A percentile compares a stretch with the other conserved stretches of the same genome.
phyloP scores from a whole-genome alignment of 495 filamentous ascomycete species.

The Lasiosphaeriaceae sp. region DNA sequence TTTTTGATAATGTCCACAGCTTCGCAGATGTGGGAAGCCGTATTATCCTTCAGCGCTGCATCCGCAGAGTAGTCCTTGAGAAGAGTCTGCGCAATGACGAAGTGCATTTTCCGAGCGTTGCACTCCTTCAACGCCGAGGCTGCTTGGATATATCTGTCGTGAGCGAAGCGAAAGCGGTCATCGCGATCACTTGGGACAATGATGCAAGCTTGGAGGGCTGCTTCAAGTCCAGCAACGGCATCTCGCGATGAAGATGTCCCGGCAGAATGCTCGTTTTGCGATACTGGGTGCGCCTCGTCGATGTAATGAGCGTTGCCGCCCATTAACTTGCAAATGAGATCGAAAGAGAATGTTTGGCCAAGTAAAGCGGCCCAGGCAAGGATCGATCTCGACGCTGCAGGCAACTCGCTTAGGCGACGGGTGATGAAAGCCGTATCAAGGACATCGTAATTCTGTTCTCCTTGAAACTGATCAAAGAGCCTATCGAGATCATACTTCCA shows the following conservation, averaged over 20 bases:
- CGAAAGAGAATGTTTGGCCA: slow-evolving; percentile 76
- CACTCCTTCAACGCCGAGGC: slow-evolving; percentile 66
- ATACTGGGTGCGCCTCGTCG: slow-evolving; percentile 32
- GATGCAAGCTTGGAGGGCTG: slow-evolving; percentile 70
- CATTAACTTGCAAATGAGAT: slow-evolving; percentile 71
- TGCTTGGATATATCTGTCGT: slow-evolving; percentile 79
- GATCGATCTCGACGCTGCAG: slow-evolving; percentile 65
- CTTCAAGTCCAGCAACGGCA: slow-evolving; percentile 71
- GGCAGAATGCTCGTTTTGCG: slow-evolving; percentile 10
- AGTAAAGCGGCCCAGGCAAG: slow-evolving; percentile 82
- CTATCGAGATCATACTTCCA: slow-evolving; percentile 85
- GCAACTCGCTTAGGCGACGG: slow-evolving; percentile 70
- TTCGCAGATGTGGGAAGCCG: slow-evolving; percentile 72
- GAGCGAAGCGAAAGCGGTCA: slow-evolving; percentile 70
- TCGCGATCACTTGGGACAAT: slow-evolving; percentile 72
- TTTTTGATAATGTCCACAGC: slow-evolving; percentile 67
- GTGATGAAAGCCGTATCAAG: slow-evolving; percentile 76
- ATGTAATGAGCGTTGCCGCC: slow-evolving; percentile 59
- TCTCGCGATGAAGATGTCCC: slow-evolving; percentile 12
- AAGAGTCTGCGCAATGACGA: slow-evolving; percentile 73
- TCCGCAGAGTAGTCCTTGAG: slow-evolving; percentile 63
- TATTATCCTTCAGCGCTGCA: slow-evolving; percentile 56
- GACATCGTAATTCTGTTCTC: slow-evolving; percentile 70
- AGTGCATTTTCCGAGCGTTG: slow-evolving; percentile 77
- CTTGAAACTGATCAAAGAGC: slow-evolving; percentile 76